Conservation (phyloP, 176 grass and related monocot genomes). For the Oryza punctata region DNA sequence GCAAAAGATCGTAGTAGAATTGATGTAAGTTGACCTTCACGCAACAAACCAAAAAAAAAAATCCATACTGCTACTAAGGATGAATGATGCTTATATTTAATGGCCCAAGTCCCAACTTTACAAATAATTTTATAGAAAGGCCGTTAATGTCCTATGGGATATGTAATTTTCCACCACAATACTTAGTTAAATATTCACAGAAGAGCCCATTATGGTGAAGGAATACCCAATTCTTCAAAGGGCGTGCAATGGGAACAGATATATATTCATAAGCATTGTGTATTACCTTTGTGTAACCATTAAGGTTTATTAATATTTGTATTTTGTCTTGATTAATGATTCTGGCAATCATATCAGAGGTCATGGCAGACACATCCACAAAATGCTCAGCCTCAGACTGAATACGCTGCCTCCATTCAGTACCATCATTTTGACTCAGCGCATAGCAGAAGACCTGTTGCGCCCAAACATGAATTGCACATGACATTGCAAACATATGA, state of each 20-base stretch:
- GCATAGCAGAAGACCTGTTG: conserved; percentile 88
- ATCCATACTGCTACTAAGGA: background rate
- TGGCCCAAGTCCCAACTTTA: background rate
- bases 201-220: background rate
- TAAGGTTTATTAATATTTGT: conserved; percentile 92
- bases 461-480: background rate
- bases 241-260: background rate
- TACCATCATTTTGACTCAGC: conserved; percentile 88
- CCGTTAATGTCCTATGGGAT: background rate
- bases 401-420: conserved; percentile 86
- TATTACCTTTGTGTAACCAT: conserved; percentile 90
- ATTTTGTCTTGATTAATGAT: conserved; percentile 85
- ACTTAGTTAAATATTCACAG: background rate
- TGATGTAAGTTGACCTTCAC: background rate
- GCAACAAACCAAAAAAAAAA: background rate
- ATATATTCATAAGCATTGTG: background rate
- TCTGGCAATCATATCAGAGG: conserved; percentile 76
- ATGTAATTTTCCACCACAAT: background rate
- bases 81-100: background rate
- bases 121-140: background rate
- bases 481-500: conserved; percentile 13
- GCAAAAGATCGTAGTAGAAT: background rate
- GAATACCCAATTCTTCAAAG: background rate
- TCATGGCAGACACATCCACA: conserved; percentile 78
- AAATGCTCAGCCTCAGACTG: conserved; percentile 91